Base-by-base conservation (phyloP, 192 early-diverging fungal genomes). In the Backusella westeae region DNA sequence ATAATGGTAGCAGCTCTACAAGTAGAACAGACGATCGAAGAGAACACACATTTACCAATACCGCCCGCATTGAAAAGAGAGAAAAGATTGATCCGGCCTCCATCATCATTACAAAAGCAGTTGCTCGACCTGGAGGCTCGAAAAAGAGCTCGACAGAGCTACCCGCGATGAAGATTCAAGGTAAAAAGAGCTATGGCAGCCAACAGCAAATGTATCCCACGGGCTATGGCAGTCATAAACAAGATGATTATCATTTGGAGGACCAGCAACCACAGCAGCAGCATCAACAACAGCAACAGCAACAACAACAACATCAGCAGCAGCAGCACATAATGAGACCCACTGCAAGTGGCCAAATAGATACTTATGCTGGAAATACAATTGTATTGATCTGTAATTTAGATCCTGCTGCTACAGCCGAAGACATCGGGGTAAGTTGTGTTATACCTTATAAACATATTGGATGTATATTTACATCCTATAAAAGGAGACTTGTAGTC, bases 371-470 rank as follows among this genome's bases (percentile, higher is more conserved):
- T 17, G 23, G 42, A 26, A 71, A n/a, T 17, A 71, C 41, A 14
- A 82, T 79, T 36, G 73, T 86, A 5, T 73, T 84, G 71, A 84
- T 86, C 59, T 79, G 78, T 53, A 86, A 86, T 36, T 49, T 86
- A 35, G 85, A 86, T 56, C 85, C 83, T 59, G 81, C 75, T n/a
- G 84, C 85, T 10, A 86, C 79, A 41, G 81, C 81, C 10, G 85
- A 86, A 9, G 85, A 86, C 74, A 83, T 86, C 39, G 78, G 80
- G 74, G 85, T 86, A 79, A 71, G 67, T 26, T 29, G 9, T 3
- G 32, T 32, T 10, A 21, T 29, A 26, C 8, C 6, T 63, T 63
- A 17, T 29, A 42, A 6, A 49, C 34, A 71, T 19, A 34, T 6
- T 34, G 15, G 12, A 26, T 23, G 15, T 41, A 12, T 15, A 49